Conservation (phyloP, 805 yeast species). For the Lipomyces starkeyi region DNA sequence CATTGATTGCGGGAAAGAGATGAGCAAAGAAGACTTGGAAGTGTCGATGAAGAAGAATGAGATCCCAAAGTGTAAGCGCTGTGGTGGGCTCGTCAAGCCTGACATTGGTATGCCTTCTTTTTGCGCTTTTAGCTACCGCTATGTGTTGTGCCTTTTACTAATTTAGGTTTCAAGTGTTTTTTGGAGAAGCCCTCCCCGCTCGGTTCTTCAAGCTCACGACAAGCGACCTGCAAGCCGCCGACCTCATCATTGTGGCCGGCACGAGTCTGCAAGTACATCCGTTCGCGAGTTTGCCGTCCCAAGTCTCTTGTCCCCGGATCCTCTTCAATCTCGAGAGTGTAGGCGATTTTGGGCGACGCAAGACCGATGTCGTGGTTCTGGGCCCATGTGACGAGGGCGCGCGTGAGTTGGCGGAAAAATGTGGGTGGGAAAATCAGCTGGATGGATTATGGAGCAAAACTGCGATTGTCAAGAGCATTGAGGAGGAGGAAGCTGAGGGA, state of each 20-base stretch:
- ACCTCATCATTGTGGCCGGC: constrained; percentile 86
- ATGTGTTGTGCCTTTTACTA: too few species aligned
- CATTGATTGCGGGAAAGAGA: constrained; percentile 68
- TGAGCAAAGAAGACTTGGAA: constrained; percentile 47
- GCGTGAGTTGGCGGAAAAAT: constrained; percentile 54
- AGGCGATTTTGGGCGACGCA: constrained; percentile 67
- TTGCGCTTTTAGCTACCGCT: neutral
- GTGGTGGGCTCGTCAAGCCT: constrained; percentile 84
- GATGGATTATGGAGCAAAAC: constrained; percentile 23
- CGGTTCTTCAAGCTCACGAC: constrained; percentile 75
- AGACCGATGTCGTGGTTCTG: constrained; percentile 63
- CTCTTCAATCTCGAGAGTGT: constrained; percentile 77
- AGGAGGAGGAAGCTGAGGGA: constrained; percentile 25
- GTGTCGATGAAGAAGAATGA: constrained; percentile 38
- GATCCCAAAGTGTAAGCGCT: constrained; percentile 60
- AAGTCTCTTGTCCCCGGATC: constrained; percentile 57
- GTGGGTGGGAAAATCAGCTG: constrained; percentile 63
- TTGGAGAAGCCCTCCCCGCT: constrained; percentile 84
- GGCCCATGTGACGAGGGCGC: constrained; percentile 74
- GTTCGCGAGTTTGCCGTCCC: constrained; percentile 81
- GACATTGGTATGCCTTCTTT: constrained; percentile 61
- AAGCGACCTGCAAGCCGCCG: constrained; percentile 57
- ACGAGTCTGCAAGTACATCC: constrained; percentile 90
- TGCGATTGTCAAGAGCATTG: constrained; percentile 14
- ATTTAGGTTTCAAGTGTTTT: constrained; percentile 58